Evolutionary conservation across 352 stramenopile genomes (phyloP), one percentile per base, ranked within the genome.

Genomic region (Phytophthora tentaculata): DNA sequence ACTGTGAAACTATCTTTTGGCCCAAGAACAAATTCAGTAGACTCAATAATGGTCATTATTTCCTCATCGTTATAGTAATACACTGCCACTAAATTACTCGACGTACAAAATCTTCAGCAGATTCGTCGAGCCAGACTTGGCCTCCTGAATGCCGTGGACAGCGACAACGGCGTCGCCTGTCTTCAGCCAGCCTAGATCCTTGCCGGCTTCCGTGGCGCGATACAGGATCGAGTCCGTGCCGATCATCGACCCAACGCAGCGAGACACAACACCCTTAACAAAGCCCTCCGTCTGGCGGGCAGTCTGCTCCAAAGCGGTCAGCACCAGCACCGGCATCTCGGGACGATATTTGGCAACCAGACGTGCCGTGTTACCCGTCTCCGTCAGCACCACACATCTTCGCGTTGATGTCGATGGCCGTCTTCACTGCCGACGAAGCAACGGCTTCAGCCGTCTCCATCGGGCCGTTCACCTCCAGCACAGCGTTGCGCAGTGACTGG

Each of bases 361-460:
- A 44, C 93, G 88, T 5, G 97, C 95, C 19, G 95, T 99, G 49
- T 81, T 96, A 47, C 97, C 97, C 22, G 86, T 97, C 77, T 99
- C 95, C 17, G 95, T 98, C 56, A 98, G 88, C 45, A 99, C 96
- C 60, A 99, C 92, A 98, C 69, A 97, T 95, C 81, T 98, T 98
- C 51, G 97, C 97, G 51, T 91, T 84, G 48, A 98, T 94, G 73
- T 99, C 97, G 69, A 98, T 97, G 20, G 96, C 94, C n/a, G 97
- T 99, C 84, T 99, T 99, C 50, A 99, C 96, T 51, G 97, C 97
- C 16, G 97, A 99, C 49, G 90, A 98, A 12, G 95, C 96, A 63
- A 99, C 98, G 17, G 96, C 96, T 73, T 99, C 97, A 35, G 88
- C 79, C n/a, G 84, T 94, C 64, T 74, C 80, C 84, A 94, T 94